phyloP scores from a whole-genome alignment of 805 yeast species.

The Cyberlindnera nakhonratchasimensis region DNA sequence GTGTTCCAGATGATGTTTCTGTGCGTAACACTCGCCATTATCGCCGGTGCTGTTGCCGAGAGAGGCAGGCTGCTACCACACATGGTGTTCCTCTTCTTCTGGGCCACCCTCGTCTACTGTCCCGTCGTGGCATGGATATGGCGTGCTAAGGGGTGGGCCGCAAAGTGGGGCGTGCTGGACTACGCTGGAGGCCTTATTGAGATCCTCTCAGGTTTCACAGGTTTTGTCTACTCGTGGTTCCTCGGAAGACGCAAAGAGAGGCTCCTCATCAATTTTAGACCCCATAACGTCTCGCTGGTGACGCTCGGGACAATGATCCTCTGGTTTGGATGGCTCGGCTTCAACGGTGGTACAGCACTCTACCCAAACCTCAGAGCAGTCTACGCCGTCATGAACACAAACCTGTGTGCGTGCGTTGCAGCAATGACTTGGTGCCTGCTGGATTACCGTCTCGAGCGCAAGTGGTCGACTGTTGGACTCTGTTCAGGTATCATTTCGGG shows the following conservation, averaged over 20 bases:
- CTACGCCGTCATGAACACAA: slow-evolving; percentile 89
- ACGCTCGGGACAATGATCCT: slow-evolving; percentile 82
- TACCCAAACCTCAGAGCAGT: slow-evolving; percentile 81
- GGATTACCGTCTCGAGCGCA: slow-evolving; percentile 82
- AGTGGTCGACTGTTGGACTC: slow-evolving; percentile 92
- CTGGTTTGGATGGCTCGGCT: slow-evolving; percentile 96
- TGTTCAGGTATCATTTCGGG: slow-evolving; percentile 97
- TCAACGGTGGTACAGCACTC: slow-evolving; percentile 87
- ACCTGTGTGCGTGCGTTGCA: slow-evolving; percentile 84
- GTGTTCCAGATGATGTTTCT: slow-evolving; percentile 88
- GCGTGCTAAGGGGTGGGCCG: slow-evolving; percentile 93
- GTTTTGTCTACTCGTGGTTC: slow-evolving; percentile 79
- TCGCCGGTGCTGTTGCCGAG: slow-evolving; percentile 91
- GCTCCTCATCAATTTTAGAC: slow-evolving; percentile 81
- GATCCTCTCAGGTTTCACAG: slow-evolving; percentile 86
- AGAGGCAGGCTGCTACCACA: slow-evolving; percentile 87
- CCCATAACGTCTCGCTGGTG: slow-evolving; percentile 90
- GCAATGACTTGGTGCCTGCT: slow-evolving; percentile 89
- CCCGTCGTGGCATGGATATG: slow-evolving; percentile 97
- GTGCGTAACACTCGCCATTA: slow-evolving; percentile 86
- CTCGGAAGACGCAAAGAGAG: slow-evolving; percentile 75
- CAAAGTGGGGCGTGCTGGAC: slow-evolving; percentile 86
- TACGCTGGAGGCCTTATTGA: slow-evolving; percentile 99
- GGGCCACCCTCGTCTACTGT: slow-evolving; percentile 91
- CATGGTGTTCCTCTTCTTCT: slow-evolving; percentile 73